Conservation (phyloP, 2,329 filamentous ascomycete species). For the Magnaporthiopsis incrustans region DNA sequence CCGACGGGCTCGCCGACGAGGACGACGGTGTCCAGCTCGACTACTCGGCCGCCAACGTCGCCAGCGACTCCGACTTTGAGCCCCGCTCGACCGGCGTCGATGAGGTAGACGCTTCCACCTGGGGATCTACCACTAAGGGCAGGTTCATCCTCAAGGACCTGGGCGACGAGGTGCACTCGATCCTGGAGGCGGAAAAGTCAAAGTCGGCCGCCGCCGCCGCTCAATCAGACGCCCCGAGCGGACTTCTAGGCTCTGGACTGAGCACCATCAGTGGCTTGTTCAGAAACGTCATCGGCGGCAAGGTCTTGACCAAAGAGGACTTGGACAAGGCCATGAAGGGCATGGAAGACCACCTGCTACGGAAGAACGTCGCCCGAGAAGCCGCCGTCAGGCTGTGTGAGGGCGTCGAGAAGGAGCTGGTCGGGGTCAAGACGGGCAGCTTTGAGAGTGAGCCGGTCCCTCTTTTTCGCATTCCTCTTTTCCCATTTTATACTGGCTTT, state of each 20-base stretch:
- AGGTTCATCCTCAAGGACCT: slow-evolving; percentile 92
- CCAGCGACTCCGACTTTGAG: slow-evolving; percentile 45
- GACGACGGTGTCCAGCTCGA: slow-evolving; percentile 74
- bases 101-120: slow-evolving; percentile 67
- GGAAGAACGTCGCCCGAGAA: slow-evolving; percentile 94
- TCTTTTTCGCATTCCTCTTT: slow-evolving; percentile 4
- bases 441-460: slow-evolving; percentile 58
- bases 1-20: slow-evolving; percentile 79
- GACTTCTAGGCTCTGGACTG: slow-evolving; percentile 70
- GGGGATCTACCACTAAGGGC: slow-evolving; percentile 83
- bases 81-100: slow-evolving; percentile 56
- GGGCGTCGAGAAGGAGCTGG: slow-evolving; percentile 80
- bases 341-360: slow-evolving; percentile 90
- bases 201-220: slow-evolving; percentile 38
- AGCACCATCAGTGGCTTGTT: slow-evolving; percentile 83
- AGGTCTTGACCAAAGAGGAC: slow-evolving; percentile 81
- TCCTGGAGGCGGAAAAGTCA: slow-evolving; percentile 71
- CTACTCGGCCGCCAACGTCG: slow-evolving; percentile 64
- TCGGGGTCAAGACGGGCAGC: slow-evolving; percentile 83
- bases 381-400: slow-evolving; percentile 86
- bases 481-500: not conserved
- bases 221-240: slow-evolving; percentile 43
- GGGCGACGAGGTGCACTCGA: slow-evolving; percentile 86
- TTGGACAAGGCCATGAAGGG: slow-evolving; percentile 87
- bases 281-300: slow-evolving; percentile 90